Conservation (phyloP, 1,284 basidiomycete genomes). For the Salmacisia buchloeana region DNA sequence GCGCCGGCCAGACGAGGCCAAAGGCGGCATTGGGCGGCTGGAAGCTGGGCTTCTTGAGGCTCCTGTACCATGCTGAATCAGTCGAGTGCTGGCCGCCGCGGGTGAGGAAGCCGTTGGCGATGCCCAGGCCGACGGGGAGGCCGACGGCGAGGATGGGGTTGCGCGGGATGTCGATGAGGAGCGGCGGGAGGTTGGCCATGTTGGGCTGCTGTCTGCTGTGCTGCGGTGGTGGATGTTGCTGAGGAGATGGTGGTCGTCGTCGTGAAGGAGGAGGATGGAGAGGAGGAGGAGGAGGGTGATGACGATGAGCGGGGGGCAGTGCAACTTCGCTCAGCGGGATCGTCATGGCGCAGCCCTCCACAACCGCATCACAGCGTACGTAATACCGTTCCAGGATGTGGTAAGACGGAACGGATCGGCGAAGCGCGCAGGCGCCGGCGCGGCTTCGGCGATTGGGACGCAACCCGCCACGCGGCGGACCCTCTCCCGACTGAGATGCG, state of each 20-base stretch:
- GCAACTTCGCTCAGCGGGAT: too few relatives aligned
- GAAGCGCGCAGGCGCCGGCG: too few relatives aligned
- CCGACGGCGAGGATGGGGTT: conserved; percentile 45
- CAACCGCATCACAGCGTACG: too few relatives aligned
- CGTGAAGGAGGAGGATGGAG: not conserved
- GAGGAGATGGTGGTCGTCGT: not conserved
- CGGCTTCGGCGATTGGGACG: too few relatives aligned
- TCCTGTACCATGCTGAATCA: conserved; percentile 35
- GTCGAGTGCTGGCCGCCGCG: conserved; percentile 11
- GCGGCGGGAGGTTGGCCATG: conserved; percentile 33
- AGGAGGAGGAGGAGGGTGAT: too few relatives aligned
- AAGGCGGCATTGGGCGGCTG: conserved; percentile 30
- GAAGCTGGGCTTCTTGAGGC: conserved; percentile 32
- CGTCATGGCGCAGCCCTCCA: too few relatives aligned
- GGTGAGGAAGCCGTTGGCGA: conserved; percentile 19
- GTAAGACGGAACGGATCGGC: too few relatives aligned
- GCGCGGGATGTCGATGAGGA: conserved; percentile 25
- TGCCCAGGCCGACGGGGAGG: conserved; percentile 32
- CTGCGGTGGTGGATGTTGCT: not conserved
- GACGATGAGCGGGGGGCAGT: too few relatives aligned
- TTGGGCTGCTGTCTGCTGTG: not conserved
- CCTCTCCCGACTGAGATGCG: too few relatives aligned
- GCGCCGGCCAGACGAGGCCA: conserved; percentile 58
- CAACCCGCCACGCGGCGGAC: too few relatives aligned
- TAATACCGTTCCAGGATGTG: too few relatives aligned